phyloP scores from a whole-genome alignment of 2,329 filamentous ascomycete genomes.

The Davidsoniella australis region DNA sequence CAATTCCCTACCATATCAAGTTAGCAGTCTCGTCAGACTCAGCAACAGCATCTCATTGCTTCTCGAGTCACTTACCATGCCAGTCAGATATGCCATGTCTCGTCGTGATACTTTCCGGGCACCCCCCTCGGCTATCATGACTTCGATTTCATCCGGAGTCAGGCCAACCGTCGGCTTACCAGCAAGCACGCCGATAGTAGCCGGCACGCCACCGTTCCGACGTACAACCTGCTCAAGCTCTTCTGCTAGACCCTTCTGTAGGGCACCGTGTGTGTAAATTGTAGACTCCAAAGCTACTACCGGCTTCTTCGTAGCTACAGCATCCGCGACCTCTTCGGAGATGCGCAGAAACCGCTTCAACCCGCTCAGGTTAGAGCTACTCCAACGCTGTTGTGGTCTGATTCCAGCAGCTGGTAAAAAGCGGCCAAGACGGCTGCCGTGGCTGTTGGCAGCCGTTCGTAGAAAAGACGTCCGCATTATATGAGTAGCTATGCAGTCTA shows the following conservation, averaged over 20 bases:
- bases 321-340: conserved; percentile 69
- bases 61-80: conserved; percentile 38
- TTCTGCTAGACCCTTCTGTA: conserved; percentile 54
- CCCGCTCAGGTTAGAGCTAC: conserved; percentile 15
- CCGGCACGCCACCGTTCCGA: conserved; percentile 64
- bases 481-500: background rate
- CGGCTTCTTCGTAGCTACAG: conserved; percentile 55
- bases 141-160: conserved; percentile 50
- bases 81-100: conserved; percentile 68
- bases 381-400: conserved; percentile 6
- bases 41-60: no score
- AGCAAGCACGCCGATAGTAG: conserved; percentile 75
- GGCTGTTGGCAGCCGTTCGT: conserved; percentile 1
- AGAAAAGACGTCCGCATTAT: conserved; percentile 1
- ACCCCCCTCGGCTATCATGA: conserved; percentile 48
- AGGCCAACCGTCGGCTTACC: conserved; percentile 73
- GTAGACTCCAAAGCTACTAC: conserved; percentile 90
- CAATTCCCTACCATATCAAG: conserved; percentile 31
- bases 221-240: conserved; percentile 78
- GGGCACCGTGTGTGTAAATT: conserved; percentile 86
- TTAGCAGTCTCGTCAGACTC: no score
- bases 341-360: conserved; percentile 41
- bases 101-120: conserved; percentile 74
- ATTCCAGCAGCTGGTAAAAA: background rate
- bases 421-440: background rate